Base-by-base conservation (phyloP, 805 yeast genomes). In the Nakazawaea populi region DNA sequence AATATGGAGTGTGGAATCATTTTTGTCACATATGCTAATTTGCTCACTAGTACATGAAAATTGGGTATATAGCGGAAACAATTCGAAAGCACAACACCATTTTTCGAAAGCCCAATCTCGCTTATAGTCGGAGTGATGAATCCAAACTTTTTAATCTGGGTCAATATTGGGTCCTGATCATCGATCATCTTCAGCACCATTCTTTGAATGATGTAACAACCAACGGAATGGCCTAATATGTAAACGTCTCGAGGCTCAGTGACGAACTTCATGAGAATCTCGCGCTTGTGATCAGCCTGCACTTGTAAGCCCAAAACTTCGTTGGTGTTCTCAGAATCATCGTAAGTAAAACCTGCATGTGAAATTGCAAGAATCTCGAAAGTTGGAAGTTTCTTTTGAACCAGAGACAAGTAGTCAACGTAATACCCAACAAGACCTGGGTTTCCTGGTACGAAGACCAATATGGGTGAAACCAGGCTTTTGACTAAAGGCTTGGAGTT, bases 351-450 rank as follows among this genome's bases (percentile, higher is more conserved):
- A 2, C 91, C 91, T 3, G 81, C 80, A 57, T 85, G 89, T 18
- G 89, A 79, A n/a, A 81, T 71, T 38, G 83, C 79, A 34, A 82
- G 61, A 1, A 83, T 62, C 57, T 83, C 86, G 56, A 74, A 70
- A 14, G 62, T 64, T 2, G 82, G 80, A 47, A 68, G 60, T 35
- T 56, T 57, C 28, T 60, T 59, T 50, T 77, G 77, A 49, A 82
- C 55, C 28, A 63, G 57, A 10, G 67, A 63, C 31, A 86, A 61
- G 58, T 81, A 84, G 4, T 77, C 77, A 18, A 70, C 70, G 62
- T 87, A 87, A 64, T 77, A 87, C 54, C 81, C 82, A 41, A 82
- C 72, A 30, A 87, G 64, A 0, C 92, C 94, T 0, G 94, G 94
- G 56, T 87, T 87, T 0, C 94, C 94, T 0, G 94, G 92, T 5